Evolutionary conservation across 139 green algal genomes (phyloP), one percentile per base, ranked within the genome.

Genomic region (Microglena sp.): DNA sequence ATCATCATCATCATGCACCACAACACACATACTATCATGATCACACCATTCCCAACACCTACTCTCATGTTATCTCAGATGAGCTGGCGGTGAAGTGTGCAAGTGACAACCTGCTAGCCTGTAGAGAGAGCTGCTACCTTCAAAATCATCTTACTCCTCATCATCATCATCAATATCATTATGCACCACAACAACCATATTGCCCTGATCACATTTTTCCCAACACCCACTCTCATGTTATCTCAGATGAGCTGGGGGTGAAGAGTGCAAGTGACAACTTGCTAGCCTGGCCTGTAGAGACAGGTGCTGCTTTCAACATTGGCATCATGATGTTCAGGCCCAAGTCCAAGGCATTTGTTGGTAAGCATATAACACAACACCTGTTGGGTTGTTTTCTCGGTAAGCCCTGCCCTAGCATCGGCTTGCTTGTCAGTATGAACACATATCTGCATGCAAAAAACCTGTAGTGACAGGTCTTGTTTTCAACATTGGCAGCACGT

Each of bases 401-500:
- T n/a, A n/a, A n/a, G n/a, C n/a, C n/a, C n/a, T n/a, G n/a, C n/a
- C n/a, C n/a, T n/a, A n/a, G n/a, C n/a, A n/a, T n/a, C n/a, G n/a
- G n/a, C n/a, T n/a, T n/a, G n/a, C n/a, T n/a, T n/a, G n/a, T n/a
- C n/a, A n/a, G n/a, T n/a, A n/a, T n/a, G n/a, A n/a, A n/a, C n/a
- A n/a, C n/a, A n/a, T n/a, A n/a, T n/a, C n/a, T n/a, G n/a, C n/a
- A n/a, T n/a, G n/a, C n/a, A n/a, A n/a, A n/a, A n/a, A n/a, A n/a
- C n/a, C n/a, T n/a, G n/a, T n/a, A n/a, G n/a, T n/a, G n/a, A n/a
- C n/a, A n/a, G n/a, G n/a, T n/a, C n/a, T n/a, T n/a, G n/a, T n/a
- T n/a, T n/a, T 84, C 67, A 97, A 97, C 79, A 97, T 97, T 26
- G 91, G 92, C 54, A 96, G 97, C 72, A 90, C 97, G 84, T 60